Base-by-base conservation (phyloP, 2,329 filamentous ascomycete species). In the Grosmannia penicillata region DNA sequence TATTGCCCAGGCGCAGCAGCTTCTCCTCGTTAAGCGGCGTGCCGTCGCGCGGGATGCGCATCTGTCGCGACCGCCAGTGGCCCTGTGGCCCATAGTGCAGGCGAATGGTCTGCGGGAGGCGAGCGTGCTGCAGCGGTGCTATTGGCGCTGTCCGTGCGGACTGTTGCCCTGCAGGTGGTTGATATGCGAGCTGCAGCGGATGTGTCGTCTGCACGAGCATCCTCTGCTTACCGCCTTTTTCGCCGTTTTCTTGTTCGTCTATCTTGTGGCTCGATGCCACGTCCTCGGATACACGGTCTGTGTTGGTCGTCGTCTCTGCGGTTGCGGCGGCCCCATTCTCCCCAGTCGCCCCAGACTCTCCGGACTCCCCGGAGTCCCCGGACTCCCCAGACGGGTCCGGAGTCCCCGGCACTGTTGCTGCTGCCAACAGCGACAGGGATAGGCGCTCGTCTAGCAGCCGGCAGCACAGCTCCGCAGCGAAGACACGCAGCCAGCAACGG, bases 401-500 rank as follows among this genome's bases (percentile, higher is more conserved):
- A n/a, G 11, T 22, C 26, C 26, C 26, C 33, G 17, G 24, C n/a
- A 9, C 15, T 0, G 38, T 41, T 1, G 24, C 43, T 1, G 43
- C 42, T 2, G 40, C 45, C 33, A 46, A 31, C 17, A 47, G 36
- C 2, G 38, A 38, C 27, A 36, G 34, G 2, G 42, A 46, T 33
- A 46, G 41, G 18, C 85, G 86, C 58, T 96, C 89, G 53, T 96
- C 87, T 0, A 94, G 78, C 33, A 96, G 68, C 30, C 91, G 75
- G 38, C 83, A 79, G 57, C 82, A 91, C 37, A 98, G 93, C 54
- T 98, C 91, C 1, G 85, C 83, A 5, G 73, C 77, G 55, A 96
- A 96, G 39, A 98, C 95, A 10, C 79, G 71, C 28, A 98, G 65
- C 91, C 91, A 98, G 43, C 77, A 78, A 19, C 72, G 64, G 1